Percentiles rank a stretch among this genome's conserved stretches.
phyloP scores from a whole-genome alignment of 306 rosid species.

The Parietaria judaica region DNA sequence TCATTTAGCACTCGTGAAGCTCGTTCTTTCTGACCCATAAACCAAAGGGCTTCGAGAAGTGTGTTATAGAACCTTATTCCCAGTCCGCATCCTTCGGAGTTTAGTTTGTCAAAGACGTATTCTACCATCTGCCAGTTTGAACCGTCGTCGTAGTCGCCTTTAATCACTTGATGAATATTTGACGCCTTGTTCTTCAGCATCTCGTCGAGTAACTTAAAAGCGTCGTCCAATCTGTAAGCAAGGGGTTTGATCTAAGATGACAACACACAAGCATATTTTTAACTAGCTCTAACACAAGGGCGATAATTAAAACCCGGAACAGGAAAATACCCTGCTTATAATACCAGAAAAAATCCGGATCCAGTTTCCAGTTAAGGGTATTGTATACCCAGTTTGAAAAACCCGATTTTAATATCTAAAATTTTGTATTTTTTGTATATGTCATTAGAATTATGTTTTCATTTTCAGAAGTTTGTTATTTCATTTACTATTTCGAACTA shows the following conservation, averaged over 20 bases:
- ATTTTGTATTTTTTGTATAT: no score
- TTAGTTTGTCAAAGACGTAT: slow-evolving; percentile 89
- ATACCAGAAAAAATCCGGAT: no score
- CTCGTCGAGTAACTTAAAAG: slow-evolving; percentile 63
- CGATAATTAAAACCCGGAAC: no score
- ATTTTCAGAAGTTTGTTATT: no score
- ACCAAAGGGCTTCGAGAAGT: slow-evolving; percentile 93
- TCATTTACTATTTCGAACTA: no score
- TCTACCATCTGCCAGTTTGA: slow-evolving; percentile 98
- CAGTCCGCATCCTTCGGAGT: slow-evolving; percentile 72
- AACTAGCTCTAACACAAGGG: neutral
- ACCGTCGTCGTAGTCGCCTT: slow-evolving; percentile 88
- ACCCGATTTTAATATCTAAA: no score
- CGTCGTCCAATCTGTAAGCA: slow-evolving; percentile 66
- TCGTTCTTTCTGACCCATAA: slow-evolving; percentile 84
- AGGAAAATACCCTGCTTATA: no score
- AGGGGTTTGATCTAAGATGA: slow-evolving; percentile 23
- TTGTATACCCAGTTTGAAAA: no score
- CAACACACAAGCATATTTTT: neutral
- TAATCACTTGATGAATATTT: slow-evolving; percentile 86
- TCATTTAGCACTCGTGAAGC: slow-evolving; percentile 87
- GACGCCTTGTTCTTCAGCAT: slow-evolving; percentile 63
- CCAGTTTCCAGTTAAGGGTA: no score
- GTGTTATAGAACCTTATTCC: slow-evolving; percentile 82
- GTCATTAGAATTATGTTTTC: no score